Evolutionary conservation across 1,284 basidiomycete species (phyloP), one percentile per base, ranked within the genome.

Genomic region (Veloporphyrellus conicus): DNA sequence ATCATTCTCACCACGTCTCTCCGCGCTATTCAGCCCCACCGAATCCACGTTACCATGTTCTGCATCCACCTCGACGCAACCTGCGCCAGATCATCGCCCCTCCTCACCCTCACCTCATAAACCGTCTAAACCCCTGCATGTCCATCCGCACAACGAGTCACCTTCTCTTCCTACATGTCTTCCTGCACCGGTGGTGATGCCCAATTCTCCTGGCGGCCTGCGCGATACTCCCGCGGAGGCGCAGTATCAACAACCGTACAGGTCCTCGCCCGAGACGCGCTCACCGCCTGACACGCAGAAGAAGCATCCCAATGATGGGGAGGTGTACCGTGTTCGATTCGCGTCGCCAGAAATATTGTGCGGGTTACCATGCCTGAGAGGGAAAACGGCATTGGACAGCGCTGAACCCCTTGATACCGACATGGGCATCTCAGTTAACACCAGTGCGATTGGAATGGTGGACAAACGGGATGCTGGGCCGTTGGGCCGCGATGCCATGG

Each of bases 341-440:
- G 59, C 54, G 2, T 65, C 67, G 2, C 67, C 63, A 8, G 67
- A 65, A 39, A 43, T 63, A 35, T 38, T 65, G 28, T 28, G 29
- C 22, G 56, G 46, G 5, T 25, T 54, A 4, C 52, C 62, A 19
- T 35, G 49, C 22, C 12, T 65, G 42, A 46, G 12, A 10, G 52
- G 43, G 4, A 50, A 41, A 16, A 12, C 31, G 15, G 22, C 22
- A 1, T 19, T 19, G 19, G 39, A 55, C n/a, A 35, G 29, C 15
- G 27, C 31, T 29, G 56, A 44, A n/a, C 25, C 33, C 2, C 12
- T n/a, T 38, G 15, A n/a, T n/a, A n/a, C 10, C 2, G 8, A 32
- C 14, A 34, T 36, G 20, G 41, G 4, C 19, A 15, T 14, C 14
- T 29, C 39, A 2, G 43, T 7, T n/a, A 23, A 35, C 11, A 19